phyloP scores from a whole-genome alignment of 2,329 filamentous ascomycete species.

The Botrytis tulipae region DNA sequence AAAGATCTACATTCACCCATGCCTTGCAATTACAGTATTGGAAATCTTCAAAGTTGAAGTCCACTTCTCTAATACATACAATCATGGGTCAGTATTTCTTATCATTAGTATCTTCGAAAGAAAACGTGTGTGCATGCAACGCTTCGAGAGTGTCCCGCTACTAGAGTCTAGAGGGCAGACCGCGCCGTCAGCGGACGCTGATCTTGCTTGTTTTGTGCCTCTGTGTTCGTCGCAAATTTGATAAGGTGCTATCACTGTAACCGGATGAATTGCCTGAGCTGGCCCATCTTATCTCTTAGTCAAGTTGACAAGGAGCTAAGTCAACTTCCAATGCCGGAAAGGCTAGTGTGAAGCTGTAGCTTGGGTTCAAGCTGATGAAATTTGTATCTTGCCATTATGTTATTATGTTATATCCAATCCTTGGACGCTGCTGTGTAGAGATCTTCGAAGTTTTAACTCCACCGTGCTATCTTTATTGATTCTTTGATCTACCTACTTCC shows the following conservation, averaged over 20 bases:
- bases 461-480: neutral
- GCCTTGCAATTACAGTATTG: neutral
- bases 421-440: neutral
- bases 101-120: neutral
- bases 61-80: neutral
- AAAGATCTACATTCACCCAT: conserved; percentile 4
- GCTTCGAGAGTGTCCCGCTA: neutral
- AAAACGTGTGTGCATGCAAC: neutral
- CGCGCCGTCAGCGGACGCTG: neutral
- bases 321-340: neutral
- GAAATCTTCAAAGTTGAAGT: neutral
- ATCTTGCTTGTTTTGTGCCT: neutral
- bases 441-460: neutral
- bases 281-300: neutral
- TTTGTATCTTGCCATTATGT: neutral
- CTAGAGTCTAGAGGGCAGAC: neutral
- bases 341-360: neutral
- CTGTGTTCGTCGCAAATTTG: neutral
- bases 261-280: neutral
- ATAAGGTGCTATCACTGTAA: neutral
- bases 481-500: neutral
- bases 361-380: neutral
- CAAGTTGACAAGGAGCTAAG: neutral
- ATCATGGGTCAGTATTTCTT: neutral
- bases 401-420: neutral